Conservation (phyloP, 352 stramenopile species). For the Phytophthora tubulina region DNA sequence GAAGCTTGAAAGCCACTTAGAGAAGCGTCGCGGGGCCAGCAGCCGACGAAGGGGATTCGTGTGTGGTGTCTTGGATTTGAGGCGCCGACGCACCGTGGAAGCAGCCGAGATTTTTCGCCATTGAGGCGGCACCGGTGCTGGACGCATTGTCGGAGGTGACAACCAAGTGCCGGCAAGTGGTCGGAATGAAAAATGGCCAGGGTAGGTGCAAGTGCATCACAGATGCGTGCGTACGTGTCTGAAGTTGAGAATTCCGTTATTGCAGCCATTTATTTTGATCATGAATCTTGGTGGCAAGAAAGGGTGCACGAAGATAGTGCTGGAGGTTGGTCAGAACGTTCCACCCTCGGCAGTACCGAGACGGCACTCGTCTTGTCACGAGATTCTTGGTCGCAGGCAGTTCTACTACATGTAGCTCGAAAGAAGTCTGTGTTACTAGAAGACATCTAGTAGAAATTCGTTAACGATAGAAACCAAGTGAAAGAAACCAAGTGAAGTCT, state of each 20-base stretch:
- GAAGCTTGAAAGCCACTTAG: constrained; percentile 24
- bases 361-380: too few relatives aligned
- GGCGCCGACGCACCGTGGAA: constrained; percentile 8
- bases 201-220: constrained; percentile 1
- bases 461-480: too few relatives aligned
- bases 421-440: too few relatives aligned
- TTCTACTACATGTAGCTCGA: too few relatives aligned
- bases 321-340: constrained; percentile 16
- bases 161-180: constrained; percentile 8
- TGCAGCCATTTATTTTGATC: constrained; percentile 17
- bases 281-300: constrained; percentile 13
- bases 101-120: constrained; percentile 1
- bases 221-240: not conserved
- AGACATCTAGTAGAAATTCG: too few relatives aligned
- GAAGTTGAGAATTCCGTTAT: constrained; percentile 29
- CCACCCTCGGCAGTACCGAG: not conserved
- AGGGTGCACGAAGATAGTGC: constrained; percentile 28
- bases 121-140: constrained; percentile 14
- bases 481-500: too few relatives aligned
- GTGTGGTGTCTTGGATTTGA: constrained; percentile 19
- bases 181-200: constrained; percentile 32
- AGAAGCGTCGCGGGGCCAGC: constrained; percentile 13
- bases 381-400: too few relatives aligned
- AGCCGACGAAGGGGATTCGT: constrained; percentile 20
- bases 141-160: constrained; percentile 21